Percentiles rank a stretch among this genome's conserved stretches.
Conservation (phyloP, 306 rosid genomes). For the Lablab purpureus region DNA sequence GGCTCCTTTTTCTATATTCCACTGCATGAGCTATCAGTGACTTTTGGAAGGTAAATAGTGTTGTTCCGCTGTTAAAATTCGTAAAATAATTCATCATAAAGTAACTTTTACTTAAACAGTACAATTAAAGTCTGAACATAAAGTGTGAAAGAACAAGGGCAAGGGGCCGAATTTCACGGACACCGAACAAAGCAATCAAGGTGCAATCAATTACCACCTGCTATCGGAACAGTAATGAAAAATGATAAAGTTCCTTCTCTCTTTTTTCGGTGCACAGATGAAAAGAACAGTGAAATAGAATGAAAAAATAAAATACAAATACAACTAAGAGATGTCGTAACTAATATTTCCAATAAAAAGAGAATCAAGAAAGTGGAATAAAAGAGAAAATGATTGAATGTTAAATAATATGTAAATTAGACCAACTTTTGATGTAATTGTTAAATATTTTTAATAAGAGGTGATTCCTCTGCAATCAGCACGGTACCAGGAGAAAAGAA, state of each 20-base stretch:
- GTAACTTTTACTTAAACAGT: background rate
- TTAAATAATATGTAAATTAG: too few relatives aligned
- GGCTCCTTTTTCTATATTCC: too few relatives aligned
- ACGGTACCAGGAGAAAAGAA: background rate
- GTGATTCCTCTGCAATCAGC: background rate
- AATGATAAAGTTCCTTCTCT: background rate
- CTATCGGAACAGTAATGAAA: background rate
- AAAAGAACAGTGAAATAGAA: too few relatives aligned
- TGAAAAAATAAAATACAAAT: too few relatives aligned
- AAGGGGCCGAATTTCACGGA: slow-evolving; percentile 14
- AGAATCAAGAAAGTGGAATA: too few relatives aligned
- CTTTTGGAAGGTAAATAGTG: background rate
- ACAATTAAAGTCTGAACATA: background rate
- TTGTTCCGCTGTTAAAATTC: background rate
- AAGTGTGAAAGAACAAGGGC: background rate
- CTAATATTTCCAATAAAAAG: too few relatives aligned
- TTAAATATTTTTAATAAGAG: background rate
- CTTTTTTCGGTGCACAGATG: background rate
- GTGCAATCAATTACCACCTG: slow-evolving; percentile 14
- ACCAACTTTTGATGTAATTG: too few relatives aligned
- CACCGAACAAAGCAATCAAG: slow-evolving; percentile 7
- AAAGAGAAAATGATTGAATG: too few relatives aligned
- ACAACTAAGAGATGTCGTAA: background rate
- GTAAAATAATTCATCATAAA: background rate
- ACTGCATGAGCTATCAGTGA: background rate